Percentiles rank a stretch among this genome's conserved stretches.
phyloP scores from a whole-genome alignment of 1,139 yeast species.

The Kodamaea alishanica region DNA sequence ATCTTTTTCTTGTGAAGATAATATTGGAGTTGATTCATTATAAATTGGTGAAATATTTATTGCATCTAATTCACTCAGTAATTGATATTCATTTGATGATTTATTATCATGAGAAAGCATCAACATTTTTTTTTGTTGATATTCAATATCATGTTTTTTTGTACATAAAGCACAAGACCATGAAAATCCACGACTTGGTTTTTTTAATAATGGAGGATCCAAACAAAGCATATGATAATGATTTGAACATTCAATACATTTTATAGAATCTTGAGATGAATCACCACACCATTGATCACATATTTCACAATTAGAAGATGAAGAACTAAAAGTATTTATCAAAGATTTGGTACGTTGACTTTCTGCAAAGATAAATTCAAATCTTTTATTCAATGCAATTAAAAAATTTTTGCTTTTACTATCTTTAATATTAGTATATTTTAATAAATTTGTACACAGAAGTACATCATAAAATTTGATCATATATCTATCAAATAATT shows the following conservation, averaged over 20 bases:
- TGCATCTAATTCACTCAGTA: constrained; percentile 24
- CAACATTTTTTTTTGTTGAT: constrained; percentile 32
- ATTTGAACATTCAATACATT: constrained; percentile 72
- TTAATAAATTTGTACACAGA: constrained; percentile 39
- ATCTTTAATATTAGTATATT: constrained; percentile 52
- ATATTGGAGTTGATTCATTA: constrained; percentile 2
- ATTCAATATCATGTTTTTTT: constrained; percentile 40
- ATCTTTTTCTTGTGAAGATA: constrained; percentile 8
- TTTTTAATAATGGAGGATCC: constrained; percentile 75
- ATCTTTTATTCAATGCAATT: constrained; percentile 62
- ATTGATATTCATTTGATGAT: constrained; percentile 36
- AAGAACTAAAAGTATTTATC: constrained; percentile 56
- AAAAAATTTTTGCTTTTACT: constrained; percentile 56
- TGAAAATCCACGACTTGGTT: constrained; percentile 84
- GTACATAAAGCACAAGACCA: constrained; percentile 91
- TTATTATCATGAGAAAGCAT: constrained; percentile 47
- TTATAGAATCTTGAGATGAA: constrained; percentile 66
- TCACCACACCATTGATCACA: constrained; percentile 77
- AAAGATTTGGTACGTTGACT: constrained; percentile 64
- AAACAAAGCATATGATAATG: constrained; percentile 80
- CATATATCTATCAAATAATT: constrained; percentile 84
- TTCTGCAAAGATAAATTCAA: constrained; percentile 74
- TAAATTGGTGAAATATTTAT: constrained; percentile 8
- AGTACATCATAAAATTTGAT: constrained; percentile 74
- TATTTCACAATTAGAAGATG: constrained; percentile 54